phyloP scores from a whole-genome alignment of 2,329 filamentous ascomycete genomes.

The Diaporthe batatas region DNA sequence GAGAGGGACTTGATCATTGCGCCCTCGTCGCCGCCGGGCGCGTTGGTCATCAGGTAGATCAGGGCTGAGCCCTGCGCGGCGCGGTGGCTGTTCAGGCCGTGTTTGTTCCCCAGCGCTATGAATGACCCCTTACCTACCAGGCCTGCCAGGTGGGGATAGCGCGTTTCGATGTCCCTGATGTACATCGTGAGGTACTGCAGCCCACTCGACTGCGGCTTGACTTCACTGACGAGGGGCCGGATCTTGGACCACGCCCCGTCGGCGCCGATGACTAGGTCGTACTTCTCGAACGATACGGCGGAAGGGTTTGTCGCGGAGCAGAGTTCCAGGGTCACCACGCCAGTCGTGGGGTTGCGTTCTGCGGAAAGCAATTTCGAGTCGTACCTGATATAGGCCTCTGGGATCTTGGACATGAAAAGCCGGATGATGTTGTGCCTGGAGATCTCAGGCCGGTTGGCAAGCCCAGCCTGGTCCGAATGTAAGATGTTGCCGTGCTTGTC shows the following conservation, averaged over 20 bases:
- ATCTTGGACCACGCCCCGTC: conserved; percentile 58
- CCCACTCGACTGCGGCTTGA: conserved; percentile 55
- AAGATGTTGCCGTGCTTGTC: conserved; percentile 49
- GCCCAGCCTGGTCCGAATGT: conserved; percentile 45
- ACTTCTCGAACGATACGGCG: conserved; percentile 44
- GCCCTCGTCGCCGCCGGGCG: conserved; percentile 46
- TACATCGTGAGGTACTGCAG: conserved; percentile 54
- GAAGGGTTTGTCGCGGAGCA: conserved; percentile 43
- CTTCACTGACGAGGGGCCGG: conserved; percentile 52
- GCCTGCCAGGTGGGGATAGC: conserved; percentile 54
- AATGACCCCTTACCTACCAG: conserved; percentile 56
- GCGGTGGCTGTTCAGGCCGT: conserved; percentile 54
- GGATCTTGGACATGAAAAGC: conserved; percentile 51
- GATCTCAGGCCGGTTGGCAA: conserved; percentile 54
- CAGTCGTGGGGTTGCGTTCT: conserved; percentile 1
- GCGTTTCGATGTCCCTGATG: conserved; percentile 50
- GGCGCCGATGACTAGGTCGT: conserved; percentile 56
- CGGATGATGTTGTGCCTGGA: conserved; percentile 52
- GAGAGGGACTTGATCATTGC: conserved; percentile 37
- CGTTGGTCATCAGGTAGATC: conserved; percentile 49
- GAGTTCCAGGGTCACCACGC: conserved; percentile 41
- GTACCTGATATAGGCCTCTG: conserved; percentile 55
- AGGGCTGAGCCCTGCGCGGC: conserved; percentile 49
- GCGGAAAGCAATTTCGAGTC: conserved; percentile 50
- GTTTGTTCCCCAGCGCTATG: conserved; percentile 52